Conservation (phyloP, 352 stramenopile species). For the Saprolegnia diclina region DNA sequence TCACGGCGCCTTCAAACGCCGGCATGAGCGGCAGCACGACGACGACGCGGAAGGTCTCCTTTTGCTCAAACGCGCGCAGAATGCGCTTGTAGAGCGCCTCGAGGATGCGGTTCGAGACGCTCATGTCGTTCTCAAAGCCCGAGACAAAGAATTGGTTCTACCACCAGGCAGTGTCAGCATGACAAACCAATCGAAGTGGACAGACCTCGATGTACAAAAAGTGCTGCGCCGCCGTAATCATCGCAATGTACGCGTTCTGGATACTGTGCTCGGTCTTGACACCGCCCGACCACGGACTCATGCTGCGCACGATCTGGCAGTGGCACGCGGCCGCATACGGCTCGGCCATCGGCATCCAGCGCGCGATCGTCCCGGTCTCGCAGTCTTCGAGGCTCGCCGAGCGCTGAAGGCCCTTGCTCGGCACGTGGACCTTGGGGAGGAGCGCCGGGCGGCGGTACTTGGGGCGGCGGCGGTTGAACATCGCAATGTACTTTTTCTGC, state of each 20-base stretch:
- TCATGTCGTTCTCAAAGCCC: slow-evolving; percentile 38
- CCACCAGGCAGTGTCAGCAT: slow-evolving; percentile 30
- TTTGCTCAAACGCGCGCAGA: slow-evolving; percentile 12
- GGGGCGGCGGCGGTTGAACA: slow-evolving; percentile 3
- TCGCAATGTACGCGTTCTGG: slow-evolving; percentile 41
- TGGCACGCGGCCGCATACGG: slow-evolving; percentile 7
- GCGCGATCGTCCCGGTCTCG: background rate
- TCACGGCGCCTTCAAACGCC: slow-evolving; percentile 29
- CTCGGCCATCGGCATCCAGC: slow-evolving; percentile 15
- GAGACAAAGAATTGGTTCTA: slow-evolving; percentile 43
- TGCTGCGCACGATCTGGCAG: slow-evolving; percentile 27
- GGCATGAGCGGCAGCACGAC: slow-evolving; percentile 30
- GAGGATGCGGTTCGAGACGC: slow-evolving; percentile 31
- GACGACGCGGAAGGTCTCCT: slow-evolving; percentile 31
- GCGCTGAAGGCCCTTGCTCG: background rate
- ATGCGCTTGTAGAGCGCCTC: slow-evolving; percentile 30
- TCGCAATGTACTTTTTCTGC: slow-evolving; percentile 22
- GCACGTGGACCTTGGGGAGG: background rate
- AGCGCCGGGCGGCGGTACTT: background rate
- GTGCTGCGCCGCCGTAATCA: slow-evolving; percentile 41
- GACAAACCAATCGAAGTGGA: slow-evolving; percentile 13
- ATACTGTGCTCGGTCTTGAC: slow-evolving; percentile 41
- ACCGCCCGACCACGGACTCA: slow-evolving; percentile 29
- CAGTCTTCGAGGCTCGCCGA: background rate
- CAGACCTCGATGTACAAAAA: slow-evolving; percentile 52